phyloP scores from a whole-genome alignment of 371 early-diverging fungal species.

The Rhizomucor pusillus region DNA sequence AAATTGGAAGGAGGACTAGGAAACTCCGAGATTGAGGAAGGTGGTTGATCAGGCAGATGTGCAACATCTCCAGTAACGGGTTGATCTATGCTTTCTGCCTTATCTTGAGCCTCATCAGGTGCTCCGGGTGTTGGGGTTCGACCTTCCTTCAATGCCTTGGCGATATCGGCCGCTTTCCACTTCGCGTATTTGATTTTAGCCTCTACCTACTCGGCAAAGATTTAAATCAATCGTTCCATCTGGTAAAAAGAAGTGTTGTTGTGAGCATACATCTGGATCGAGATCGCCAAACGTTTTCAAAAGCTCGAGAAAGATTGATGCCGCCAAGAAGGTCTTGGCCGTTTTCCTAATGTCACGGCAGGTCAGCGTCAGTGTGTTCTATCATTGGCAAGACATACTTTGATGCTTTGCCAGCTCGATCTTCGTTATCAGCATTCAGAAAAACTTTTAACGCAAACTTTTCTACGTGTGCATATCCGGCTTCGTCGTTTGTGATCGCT shows the following conservation, averaged over 20 bases:
- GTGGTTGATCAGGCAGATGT: conserved; percentile 11
- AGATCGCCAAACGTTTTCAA: conserved; percentile 80
- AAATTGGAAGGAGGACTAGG: conserved; percentile 53
- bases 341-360: conserved; percentile 58
- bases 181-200: conserved; percentile 95
- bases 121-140: conserved; percentile 68
- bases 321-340: conserved; percentile 83
- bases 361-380: background rate
- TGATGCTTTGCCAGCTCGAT: conserved; percentile 72
- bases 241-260: too few relatives aligned
- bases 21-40: conserved; percentile 43
- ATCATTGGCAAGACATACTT: conserved; percentile 47
- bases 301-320: conserved; percentile 80
- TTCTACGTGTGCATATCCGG: conserved; percentile 82
- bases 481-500: conserved; percentile 75
- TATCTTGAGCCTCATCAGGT: conserved; percentile 38
- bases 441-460: conserved; percentile 93
- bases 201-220: conserved; percentile 43
- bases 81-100: conserved; percentile 4
- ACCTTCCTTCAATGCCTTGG: conserved; percentile 90
- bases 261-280: conserved; percentile 61
- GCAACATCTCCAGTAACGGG: conserved; percentile 7
- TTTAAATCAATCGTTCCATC: background rate
- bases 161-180: conserved; percentile 92
- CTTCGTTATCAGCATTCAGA: conserved; percentile 89